A percentile compares a stretch with the other conserved stretches of the same genome.
Evolutionary conservation across 495 filamentous ascomycete species (phyloP).

Genomic region (Peziza echinospora): DNA sequence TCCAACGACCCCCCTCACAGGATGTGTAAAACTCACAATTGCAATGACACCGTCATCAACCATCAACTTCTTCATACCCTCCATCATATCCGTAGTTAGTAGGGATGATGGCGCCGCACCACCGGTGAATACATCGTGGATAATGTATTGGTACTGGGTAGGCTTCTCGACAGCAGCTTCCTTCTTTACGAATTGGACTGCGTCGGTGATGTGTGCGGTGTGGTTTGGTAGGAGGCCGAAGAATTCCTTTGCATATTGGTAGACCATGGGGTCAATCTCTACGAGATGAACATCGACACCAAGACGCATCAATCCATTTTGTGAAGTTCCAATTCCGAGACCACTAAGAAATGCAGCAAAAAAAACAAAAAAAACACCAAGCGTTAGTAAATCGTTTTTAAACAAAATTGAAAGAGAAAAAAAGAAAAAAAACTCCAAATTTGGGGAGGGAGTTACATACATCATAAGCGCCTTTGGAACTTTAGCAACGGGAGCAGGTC

Average conservation of each 20-base stretch:
- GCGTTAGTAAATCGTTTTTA: too few relatives aligned
- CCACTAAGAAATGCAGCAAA: too few relatives aligned
- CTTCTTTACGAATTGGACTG: constrained; percentile 43
- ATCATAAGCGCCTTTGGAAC: constrained; percentile 62
- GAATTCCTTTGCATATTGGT: constrained; percentile 59
- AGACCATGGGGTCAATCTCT: constrained; percentile 78
- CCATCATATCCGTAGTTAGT: constrained; percentile 69
- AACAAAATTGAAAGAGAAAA: too few relatives aligned
- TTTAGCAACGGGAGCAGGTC: constrained; percentile 25
- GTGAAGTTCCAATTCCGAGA: constrained; percentile 77
- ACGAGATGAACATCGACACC: constrained; percentile 82
- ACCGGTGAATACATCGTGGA: constrained; percentile 98
- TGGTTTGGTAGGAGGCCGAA: constrained; percentile 64
- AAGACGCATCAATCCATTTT: constrained; percentile 63
- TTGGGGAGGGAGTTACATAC: constrained; percentile 25
- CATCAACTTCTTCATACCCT: constrained; percentile 42
- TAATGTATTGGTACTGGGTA: constrained; percentile 61
- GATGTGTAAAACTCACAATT: constrained; percentile 39
- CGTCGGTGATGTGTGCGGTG: constrained; percentile 61
- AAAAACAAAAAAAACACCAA: too few relatives aligned
- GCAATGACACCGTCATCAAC: constrained; percentile 65
- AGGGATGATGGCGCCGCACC: constrained; percentile 74
- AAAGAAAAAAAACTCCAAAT: too few relatives aligned
- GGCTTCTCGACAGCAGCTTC: constrained; percentile 24
- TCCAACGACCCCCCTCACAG: too few relatives aligned